phyloP scores from a whole-genome alignment of 2,329 filamentous ascomycete species.

The Venturia carpophila region DNA sequence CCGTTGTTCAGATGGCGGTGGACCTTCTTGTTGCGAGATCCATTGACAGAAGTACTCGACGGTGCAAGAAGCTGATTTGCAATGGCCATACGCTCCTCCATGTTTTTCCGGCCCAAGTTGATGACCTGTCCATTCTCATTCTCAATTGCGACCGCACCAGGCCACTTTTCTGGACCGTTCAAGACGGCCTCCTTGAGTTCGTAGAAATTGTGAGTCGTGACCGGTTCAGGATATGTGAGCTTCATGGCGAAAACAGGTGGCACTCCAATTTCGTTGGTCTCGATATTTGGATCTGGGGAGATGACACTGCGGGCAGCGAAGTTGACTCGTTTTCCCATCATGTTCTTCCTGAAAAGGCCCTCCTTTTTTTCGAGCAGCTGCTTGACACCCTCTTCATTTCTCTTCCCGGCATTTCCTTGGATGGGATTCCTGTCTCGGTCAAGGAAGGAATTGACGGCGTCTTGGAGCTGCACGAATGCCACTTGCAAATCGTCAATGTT shows the following conservation, averaged over 20 bases:
- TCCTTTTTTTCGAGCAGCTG: constrained; percentile 98
- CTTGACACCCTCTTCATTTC: constrained; percentile 90
- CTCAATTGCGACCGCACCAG: constrained; percentile 87
- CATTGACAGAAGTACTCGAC: constrained; percentile 64
- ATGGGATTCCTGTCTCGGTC: constrained; percentile 82
- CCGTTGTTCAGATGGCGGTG: constrained; percentile 93
- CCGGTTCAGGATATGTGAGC: constrained; percentile 91
- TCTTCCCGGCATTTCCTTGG: constrained; percentile 66
- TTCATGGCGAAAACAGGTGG: constrained; percentile 97
- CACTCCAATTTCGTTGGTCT: constrained; percentile 97
- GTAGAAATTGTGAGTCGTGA: constrained; percentile 94
- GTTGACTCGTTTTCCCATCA: constrained; percentile 99
- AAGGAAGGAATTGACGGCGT: constrained; percentile 84
- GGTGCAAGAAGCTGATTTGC: constrained; percentile 90
- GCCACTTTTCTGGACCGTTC: constrained; percentile 89
- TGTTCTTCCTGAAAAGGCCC: constrained; percentile 95
- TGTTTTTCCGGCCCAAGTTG: constrained; percentile 76
- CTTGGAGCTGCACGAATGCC: constrained; percentile 76
- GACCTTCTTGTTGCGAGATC: constrained; percentile 87
- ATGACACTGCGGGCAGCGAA: constrained; percentile 97
- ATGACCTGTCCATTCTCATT: constrained; percentile 91
- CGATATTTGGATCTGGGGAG: constrained; percentile 95
- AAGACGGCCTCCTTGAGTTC: constrained; percentile 94
- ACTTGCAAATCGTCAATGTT: constrained; percentile 72
- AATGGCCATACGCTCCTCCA: constrained; percentile 78